phyloP scores from a whole-genome alignment of 129 eudicot species.

The Rutidosis leptorrhynchoides region DNA sequence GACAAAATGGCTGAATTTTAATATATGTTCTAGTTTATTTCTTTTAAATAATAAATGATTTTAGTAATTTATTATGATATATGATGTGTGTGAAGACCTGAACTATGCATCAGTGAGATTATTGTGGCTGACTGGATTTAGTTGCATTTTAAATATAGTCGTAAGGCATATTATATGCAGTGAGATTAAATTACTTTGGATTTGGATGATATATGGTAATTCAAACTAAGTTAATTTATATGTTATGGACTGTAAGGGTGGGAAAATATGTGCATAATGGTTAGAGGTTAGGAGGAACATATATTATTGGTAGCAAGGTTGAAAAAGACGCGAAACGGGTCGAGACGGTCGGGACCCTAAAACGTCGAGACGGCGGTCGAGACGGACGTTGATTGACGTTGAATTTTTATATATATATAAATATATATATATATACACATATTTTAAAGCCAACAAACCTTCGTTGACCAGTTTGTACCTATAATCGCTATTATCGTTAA shows the following conservation, averaged over 20 bases:
- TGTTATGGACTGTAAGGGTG: not conserved
- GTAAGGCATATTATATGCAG: not conserved
- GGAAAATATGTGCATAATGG: not conserved
- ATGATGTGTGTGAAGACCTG: not conserved
- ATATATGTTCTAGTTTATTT: not conserved
- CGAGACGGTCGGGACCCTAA: no score
- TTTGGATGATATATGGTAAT: not conserved
- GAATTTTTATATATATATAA: no score
- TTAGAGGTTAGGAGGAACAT: not conserved
- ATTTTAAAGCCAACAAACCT: no score
- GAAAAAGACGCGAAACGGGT: no score
- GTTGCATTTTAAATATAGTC: not conserved
- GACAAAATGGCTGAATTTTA: not conserved
- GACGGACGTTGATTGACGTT: no score
- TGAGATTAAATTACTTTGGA: not conserved
- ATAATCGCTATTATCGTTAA: no score
- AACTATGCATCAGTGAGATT: not conserved
- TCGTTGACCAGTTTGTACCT: no score
- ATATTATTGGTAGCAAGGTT: not conserved
- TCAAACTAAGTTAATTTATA: not conserved
- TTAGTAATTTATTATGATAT: not conserved
- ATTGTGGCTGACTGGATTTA: slow-evolving; percentile 2
- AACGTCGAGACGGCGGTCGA: no score
- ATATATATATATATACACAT: no score
- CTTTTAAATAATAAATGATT: not conserved